Conservation (phyloP, 352 stramenopile genomes). For the Poterioochromonas sp. region DNA sequence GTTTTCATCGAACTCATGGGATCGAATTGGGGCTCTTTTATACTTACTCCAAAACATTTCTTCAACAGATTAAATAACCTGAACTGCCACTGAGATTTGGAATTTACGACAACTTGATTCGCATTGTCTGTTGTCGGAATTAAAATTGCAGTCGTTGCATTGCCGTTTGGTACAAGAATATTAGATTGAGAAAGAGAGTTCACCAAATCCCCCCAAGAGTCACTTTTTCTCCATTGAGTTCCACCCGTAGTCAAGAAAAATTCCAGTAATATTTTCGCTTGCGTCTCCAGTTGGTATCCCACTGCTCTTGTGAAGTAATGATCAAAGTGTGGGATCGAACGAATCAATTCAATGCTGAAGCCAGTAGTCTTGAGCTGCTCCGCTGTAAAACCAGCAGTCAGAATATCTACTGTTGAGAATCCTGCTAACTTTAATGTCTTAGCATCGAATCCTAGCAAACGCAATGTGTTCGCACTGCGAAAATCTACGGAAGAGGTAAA, state of each 20-base stretch:
- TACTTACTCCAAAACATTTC: no score
- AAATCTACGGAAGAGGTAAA: not conserved
- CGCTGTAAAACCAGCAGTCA: constrained; percentile 1
- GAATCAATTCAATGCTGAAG: not conserved
- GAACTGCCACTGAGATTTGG: no score
- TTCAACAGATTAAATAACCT: no score
- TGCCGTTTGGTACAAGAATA: no score
- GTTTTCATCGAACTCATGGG: no score
- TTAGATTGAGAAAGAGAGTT: not conserved
- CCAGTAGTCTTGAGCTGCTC: not conserved
- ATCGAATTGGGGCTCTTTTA: no score
- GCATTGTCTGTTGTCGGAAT: no score
- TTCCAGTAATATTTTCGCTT: not conserved
- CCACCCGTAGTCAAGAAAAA: not conserved
- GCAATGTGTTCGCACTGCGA: not conserved
- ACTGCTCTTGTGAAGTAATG: not conserved
- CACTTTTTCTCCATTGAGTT: not conserved
- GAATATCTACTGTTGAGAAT: constrained; percentile 3
- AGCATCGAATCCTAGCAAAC: constrained; percentile 8
- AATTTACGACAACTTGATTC: no score
- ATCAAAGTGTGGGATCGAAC: not conserved
- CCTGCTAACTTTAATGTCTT: not conserved
- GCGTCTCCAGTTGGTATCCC: not conserved
- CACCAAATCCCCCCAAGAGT: not conserved
- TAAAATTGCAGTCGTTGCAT: no score